These are phyloP conservation scores for Tricholoma sp. DNA, from an alignment of 768 basidiomycete genomes.

Conservation along the genomic window DNA sequence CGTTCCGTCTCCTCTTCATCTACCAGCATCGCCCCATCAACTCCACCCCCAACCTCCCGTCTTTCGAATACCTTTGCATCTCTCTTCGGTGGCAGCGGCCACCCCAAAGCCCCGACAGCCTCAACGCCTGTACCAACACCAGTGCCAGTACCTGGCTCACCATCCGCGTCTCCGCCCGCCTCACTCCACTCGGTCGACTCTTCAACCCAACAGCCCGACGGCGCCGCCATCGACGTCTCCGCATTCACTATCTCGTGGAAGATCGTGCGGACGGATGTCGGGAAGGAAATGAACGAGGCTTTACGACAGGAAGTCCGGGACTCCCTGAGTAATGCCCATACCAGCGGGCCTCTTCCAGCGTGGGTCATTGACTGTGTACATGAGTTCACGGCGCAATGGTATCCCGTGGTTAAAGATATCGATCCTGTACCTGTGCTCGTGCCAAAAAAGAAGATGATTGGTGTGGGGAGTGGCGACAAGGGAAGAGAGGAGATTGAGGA, in stretches of 20 bases:
- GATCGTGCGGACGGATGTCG: conserved; percentile 50
- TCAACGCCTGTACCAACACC: conserved; percentile 6
- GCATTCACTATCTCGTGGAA: conserved; percentile 53
- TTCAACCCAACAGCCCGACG: conserved; percentile 19
- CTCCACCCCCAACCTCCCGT: conserved; percentile 31
- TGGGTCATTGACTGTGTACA: conserved; percentile 61
- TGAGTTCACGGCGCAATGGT: conserved; percentile 47
- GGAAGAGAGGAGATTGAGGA: conserved; percentile 23
- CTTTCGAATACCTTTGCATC: conserved; percentile 75
- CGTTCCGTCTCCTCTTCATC: conserved; percentile 19
- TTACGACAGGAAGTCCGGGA: conserved; percentile 53
- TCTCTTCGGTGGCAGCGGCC: conserved; percentile 52
- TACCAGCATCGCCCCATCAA: conserved; percentile 9
- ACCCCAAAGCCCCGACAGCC: conserved; percentile 20
- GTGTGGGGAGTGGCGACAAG: conserved; percentile 14
- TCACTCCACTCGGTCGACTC: conserved; percentile 30
- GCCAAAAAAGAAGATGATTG: neutral
- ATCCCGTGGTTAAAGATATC: conserved; percentile 47
- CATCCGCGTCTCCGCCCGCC: conserved; percentile 26
- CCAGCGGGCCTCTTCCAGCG: conserved; percentile 26
- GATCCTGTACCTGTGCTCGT: neutral
- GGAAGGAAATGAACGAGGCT: conserved; percentile 46
- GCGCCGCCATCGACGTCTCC: conserved; percentile 44
- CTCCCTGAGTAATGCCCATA: conserved; percentile 29
- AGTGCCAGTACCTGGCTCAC: conserved; percentile 19